Evolutionary conservation across 1,139 yeast genomes (phyloP).

Genomic region (Zygotorulaspora mrakii): DNA sequence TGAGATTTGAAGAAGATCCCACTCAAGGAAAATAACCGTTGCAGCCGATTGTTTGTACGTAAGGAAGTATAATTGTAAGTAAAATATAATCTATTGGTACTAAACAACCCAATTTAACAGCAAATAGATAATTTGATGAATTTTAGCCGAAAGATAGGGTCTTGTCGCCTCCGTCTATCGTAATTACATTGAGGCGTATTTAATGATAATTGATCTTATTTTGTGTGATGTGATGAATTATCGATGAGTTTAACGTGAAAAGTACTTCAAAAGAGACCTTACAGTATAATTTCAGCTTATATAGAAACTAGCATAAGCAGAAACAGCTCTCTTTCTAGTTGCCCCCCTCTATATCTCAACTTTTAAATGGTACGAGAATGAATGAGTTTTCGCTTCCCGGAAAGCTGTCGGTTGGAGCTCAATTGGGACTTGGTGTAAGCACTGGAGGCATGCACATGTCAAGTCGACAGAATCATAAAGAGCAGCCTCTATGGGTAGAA

Average conservation of each 20-base stretch:
- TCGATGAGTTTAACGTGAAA: background rate
- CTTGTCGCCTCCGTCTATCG: too few species aligned
- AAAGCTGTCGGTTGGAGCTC: conserved; percentile 28
- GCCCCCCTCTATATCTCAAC: too few species aligned
- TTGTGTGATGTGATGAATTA: conserved; percentile 2
- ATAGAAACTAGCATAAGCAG: too few species aligned
- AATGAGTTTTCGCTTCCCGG: conserved; percentile 20
- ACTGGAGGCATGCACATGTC: conserved; percentile 25
- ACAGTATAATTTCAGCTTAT: background rate
- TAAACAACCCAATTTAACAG: too few species aligned
- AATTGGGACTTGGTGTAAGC: conserved; percentile 30
- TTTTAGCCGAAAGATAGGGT: too few species aligned
- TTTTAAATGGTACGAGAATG: conserved; percentile 18
- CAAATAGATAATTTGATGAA: too few species aligned
- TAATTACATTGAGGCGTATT: too few species aligned
- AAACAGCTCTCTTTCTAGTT: too few species aligned
- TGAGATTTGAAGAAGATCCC: conserved; percentile 64
- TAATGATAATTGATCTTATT: too few species aligned
- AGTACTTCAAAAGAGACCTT: background rate
- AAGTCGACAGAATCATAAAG: conserved; percentile 2
- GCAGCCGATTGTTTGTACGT: too few species aligned
- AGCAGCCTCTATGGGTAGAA: conserved; percentile 9
- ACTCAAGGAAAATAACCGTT: conserved; percentile 18
- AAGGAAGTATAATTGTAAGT: background rate
- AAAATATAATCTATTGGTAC: background rate